Base-by-base conservation (phyloP, 768 basidiomycete genomes). In the Tricholoma furcatifolium region DNA sequence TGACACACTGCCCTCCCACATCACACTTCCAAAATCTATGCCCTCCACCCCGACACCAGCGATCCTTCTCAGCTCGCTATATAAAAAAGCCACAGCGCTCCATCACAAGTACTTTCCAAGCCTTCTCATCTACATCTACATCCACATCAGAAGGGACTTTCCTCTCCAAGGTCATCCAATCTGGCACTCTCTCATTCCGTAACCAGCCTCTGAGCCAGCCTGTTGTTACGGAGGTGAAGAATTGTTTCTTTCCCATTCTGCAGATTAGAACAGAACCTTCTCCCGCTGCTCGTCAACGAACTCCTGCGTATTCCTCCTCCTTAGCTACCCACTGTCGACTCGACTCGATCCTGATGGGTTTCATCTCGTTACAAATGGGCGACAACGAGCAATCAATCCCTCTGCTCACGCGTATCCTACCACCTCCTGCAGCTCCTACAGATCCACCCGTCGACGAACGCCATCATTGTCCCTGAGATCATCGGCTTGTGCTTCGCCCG, bases 191-290 rank as follows among this genome's bases (percentile, higher is more conserved):
- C 14, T 92, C 91, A 14, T 91, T 96, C 64, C 87, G 91, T 7
- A 94, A 96, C 64, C 95, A 95, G n/a, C n/a, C n/a, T n/a, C n/a
- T n/a, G 61, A 66, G 73, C 1, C 85, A 87, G 65, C 78, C 82
- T 0, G 69, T 71, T n/a, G 75, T 82, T 24, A 85, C 87, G 0
- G 89, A 95, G 91, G 67, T 98, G 45, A 99, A 99, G 72, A 94
- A 93, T 58, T 98, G 88, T 68, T 98, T 97, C 73, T 98, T 96
- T 71, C 85, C 86, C 2, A 69, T 97, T 34, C 80, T 98, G 3
- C 91, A 96, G 66, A 83, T 91, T 34, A 67, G 97, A 98, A 66
- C 93, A 98, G 63, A 99, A 99, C 73, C 73, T 98, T 24, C 81
- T 98, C 5, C 83, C 88, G 24, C 74, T 98, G 5, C 84, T 98